phyloP scores from a whole-genome alignment of 768 basidiomycete genomes.

The Hemileccinum impolitum region DNA sequence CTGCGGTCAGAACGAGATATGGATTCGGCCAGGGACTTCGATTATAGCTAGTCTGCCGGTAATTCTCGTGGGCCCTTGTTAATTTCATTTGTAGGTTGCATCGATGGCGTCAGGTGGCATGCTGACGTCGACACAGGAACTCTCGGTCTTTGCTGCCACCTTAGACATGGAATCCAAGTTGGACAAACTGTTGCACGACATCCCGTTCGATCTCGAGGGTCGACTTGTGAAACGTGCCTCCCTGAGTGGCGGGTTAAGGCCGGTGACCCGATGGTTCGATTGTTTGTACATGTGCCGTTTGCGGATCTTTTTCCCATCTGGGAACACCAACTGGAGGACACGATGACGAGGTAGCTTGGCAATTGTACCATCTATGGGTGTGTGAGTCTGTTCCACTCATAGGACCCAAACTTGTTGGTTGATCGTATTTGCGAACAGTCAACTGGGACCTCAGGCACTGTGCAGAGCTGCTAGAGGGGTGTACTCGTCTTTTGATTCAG shows the following conservation, averaged over 20 bases:
- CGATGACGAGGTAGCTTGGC: conserved; percentile 16
- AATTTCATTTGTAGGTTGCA: conserved; percentile 39
- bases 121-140: conserved; percentile 40
- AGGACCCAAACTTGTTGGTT: neutral
- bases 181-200: conserved; percentile 34
- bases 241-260: conserved; percentile 43
- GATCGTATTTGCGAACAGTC: conserved; percentile 36
- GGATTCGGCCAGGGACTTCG: conserved; percentile 46
- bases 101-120: conserved; percentile 44
- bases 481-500: conserved; percentile 40
- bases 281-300: neutral
- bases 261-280: neutral
- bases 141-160: conserved; percentile 48
- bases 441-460: conserved; percentile 60
- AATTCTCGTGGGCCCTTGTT: neutral
- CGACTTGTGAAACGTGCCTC: conserved; percentile 47
- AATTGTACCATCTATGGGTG: conserved; percentile 34
- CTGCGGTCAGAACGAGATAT: conserved; percentile 52
- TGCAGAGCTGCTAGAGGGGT: conserved; percentile 40
- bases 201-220: conserved; percentile 57
- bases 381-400: conserved; percentile 37
- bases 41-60: conserved; percentile 47
- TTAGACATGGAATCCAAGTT: conserved; percentile 61
- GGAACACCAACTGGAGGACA: conserved; percentile 24
- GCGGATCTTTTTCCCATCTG: conserved; percentile 27